Evolutionary conservation across 208 protist species (phyloP).

Genomic region (Leishmania guyanensis): DNA sequence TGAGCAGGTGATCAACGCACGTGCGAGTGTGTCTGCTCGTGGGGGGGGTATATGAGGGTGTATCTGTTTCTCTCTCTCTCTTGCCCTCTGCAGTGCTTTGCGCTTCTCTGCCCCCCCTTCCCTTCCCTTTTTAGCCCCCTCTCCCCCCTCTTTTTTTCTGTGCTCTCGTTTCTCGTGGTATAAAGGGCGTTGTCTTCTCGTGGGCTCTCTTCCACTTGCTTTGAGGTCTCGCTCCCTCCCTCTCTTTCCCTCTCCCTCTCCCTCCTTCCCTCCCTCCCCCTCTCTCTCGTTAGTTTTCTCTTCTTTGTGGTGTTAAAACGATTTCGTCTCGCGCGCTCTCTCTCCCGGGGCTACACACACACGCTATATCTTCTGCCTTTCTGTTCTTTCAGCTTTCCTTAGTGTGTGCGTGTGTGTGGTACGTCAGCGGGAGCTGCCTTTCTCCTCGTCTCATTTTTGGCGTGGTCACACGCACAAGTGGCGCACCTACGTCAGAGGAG

Average conservation of each 20-base stretch:
- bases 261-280: background rate
- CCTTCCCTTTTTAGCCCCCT: background rate
- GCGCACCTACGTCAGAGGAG: background rate
- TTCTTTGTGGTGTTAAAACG: background rate
- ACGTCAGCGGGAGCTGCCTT: background rate
- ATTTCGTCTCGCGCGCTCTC: no score
- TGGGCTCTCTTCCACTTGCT: background rate
- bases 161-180: background rate
- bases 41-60: background rate
- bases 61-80: background rate
- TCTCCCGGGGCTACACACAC: background rate
- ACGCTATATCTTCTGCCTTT: background rate
- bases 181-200: background rate
- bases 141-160: background rate
- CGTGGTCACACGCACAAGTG: background rate
- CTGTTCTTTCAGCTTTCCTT: background rate
- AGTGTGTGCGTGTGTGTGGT: background rate
- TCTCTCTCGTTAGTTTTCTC: background rate
- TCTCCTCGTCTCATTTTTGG: background rate
- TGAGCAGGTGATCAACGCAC: background rate
- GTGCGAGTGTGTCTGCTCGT: background rate
- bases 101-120: background rate
- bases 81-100: background rate
- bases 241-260: background rate
- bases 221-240: background rate